Base-by-base conservation (phyloP, 257 asterid species). In the Solanum infundibuliforme region DNA sequence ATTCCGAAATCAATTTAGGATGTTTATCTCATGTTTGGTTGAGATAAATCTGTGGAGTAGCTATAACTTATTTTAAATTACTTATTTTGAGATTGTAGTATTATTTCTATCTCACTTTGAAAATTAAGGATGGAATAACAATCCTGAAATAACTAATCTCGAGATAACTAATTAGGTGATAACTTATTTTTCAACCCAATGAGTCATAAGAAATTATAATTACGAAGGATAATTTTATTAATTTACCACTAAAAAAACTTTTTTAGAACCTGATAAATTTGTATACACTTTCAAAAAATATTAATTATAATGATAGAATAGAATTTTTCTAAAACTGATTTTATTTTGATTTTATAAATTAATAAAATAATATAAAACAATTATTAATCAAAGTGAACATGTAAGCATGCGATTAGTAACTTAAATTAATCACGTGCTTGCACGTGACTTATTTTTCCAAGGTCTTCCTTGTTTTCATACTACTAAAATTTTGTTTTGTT, bases 401-500 rank as follows among this genome's bases (percentile, higher is more conserved):
- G 65, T 6, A 55, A 20, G 65, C 25, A 55, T 20, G 65, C 25
- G 65, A 55, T 3, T 55, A 34, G 31, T 10, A 14, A 12, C 48
- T 84, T 85, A 74, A 83, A 84, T 69, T 23, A 11, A 72, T 82
- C 92, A 90, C 92, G 91, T 89, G 92, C 36, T 29, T 46, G 41
- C 90, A 90, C 91, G 89, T 90, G 91, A 88, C 90, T 84, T 60
- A 39, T 29, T 62, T 36, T 41, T 66, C 84, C 91, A 60, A 87
- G 88, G 88, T 68, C 43, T 20, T n/a, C 1, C 38, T 35, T 12
- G 12, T 34, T 60, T 69, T 68, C 36, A 68, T 68, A 13, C 75
- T 6, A 68, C 35, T 68, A 68, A 27, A 29, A 2, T 1, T 29
- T 68, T 68, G 10, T 68, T 29, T 66, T 66, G 35, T 25, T 66